Evolutionary conservation across 257 asterid species (phyloP).

Genomic region (Primulina huaijiensis): DNA sequence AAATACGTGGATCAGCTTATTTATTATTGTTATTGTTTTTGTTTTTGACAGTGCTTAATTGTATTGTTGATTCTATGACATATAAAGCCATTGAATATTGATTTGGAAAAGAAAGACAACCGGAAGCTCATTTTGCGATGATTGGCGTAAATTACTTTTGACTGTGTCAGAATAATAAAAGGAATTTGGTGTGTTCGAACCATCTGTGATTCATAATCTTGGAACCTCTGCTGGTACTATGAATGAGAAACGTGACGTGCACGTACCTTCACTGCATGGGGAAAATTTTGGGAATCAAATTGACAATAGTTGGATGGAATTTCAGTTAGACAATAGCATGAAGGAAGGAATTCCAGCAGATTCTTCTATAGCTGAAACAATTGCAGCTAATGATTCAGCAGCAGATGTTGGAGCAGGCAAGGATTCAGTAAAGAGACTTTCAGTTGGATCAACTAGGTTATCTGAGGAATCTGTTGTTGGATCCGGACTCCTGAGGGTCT

Average conservation of each 20-base stretch:
- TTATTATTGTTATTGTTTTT: no score
- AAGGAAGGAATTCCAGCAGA: constrained; percentile 25
- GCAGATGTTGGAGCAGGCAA: constrained; percentile 42
- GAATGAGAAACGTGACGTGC: constrained; percentile 29
- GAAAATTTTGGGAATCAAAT: constrained; percentile 24
- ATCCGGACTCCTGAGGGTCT: constrained; percentile 53
- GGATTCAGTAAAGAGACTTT: constrained; percentile 44
- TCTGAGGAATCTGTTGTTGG: neutral
- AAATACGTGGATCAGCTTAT: neutral
- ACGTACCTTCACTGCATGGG: constrained; percentile 34
- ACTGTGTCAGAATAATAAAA: neutral
- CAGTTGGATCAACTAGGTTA: neutral
- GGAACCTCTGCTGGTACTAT: constrained; percentile 25
- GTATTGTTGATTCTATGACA: constrained; percentile 9
- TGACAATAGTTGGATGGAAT: constrained; percentile 68
- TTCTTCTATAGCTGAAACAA: constrained; percentile 55
- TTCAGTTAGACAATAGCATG: neutral
- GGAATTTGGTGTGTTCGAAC: constrained; percentile 42
- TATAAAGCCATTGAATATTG: constrained; percentile 8
- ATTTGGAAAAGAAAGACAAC: constrained; percentile 16
- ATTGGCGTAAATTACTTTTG: constrained; percentile 23
- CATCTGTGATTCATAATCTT: constrained; percentile 23
- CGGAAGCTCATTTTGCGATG: constrained; percentile 22
- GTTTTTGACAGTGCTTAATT: neutral
- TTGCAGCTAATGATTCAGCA: constrained; percentile 42